Base-by-base conservation (phyloP, 495 filamentous ascomycete genomes). In the Aeminium ludgeri region DNA sequence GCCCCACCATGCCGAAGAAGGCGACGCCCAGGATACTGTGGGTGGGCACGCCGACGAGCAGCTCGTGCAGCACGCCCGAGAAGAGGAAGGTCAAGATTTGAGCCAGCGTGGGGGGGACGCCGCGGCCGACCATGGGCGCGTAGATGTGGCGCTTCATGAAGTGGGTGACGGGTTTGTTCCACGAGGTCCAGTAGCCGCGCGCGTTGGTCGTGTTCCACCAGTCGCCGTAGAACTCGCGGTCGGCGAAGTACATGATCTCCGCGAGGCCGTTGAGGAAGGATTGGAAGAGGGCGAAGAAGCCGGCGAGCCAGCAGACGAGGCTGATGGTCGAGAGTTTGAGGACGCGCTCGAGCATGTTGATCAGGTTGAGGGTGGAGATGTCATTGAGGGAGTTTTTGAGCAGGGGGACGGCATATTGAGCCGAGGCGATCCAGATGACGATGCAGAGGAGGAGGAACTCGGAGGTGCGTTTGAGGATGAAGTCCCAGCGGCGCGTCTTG, bases 201-300 rank as follows among this genome's bases (percentile, higher is more conserved):
- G 96, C 62, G 45, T 76, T 81, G 12, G 76, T 74, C 33, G 77
- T 83, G 54, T 97, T 97, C 89, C 87, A 97, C 89, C 89, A 97
- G 43, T 89, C 84, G 1, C 80, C 76, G 57, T 97, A 97, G 57
- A 96, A 97, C 34, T 87, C 78, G 13, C 89, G 73, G 59, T 97
- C 89, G 7, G 75, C 89, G 49, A 97, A 97, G 28, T 67, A 65
- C 66, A 84, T 83, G 6, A 94, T 63, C 59, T 97, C 89, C 1
- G 89, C 86, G 38, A 97, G 59, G 1, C 83, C 84, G 54, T 97
- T 97, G 13, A 97, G 62, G 29, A 77, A 70, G 3, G 76, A 79
- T 54, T 97, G 89, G 61, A 97, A 97, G 12, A 95, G 61, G 1
- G 87, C 87, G 53, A 94, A 96, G 67, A 97, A 96, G 1, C 89